Percentiles rank a stretch among this genome's conserved stretches.
Evolutionary conservation across 2,329 filamentous ascomycete genomes (phyloP).

Genomic region (Diplodia seriata): DNA sequence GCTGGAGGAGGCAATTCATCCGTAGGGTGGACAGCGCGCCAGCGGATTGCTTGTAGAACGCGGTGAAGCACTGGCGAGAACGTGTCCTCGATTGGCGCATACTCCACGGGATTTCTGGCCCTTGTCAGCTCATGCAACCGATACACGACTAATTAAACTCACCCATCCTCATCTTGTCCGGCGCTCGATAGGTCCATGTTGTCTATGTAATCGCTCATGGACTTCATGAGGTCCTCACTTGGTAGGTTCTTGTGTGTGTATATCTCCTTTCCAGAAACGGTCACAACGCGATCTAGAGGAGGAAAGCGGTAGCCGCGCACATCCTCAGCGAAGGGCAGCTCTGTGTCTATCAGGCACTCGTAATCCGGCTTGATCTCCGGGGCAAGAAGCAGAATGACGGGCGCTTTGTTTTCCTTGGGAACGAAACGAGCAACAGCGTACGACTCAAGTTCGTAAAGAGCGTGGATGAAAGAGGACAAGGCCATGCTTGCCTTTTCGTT

Average conservation of each 20-base stretch:
- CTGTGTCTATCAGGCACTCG: conserved; percentile 87
- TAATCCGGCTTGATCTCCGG: conserved; percentile 79
- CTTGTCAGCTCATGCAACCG: conserved; percentile 28
- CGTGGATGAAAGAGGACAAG: conserved; percentile 87
- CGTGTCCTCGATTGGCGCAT: conserved; percentile 74
- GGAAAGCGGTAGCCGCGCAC: conserved; percentile 90
- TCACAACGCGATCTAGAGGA: conserved; percentile 84
- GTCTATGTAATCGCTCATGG: conserved; percentile 93
- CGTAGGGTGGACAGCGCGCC: conserved; percentile 77
- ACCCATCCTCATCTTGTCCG: conserved; percentile 72
- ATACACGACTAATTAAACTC: conserved; percentile 41
- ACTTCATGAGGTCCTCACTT: conserved; percentile 71
- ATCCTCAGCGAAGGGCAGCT: conserved; percentile 92
- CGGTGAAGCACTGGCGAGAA: conserved; percentile 89
- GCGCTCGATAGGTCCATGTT: conserved; percentile 83
- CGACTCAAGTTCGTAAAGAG: conserved; percentile 81
- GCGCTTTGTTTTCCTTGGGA: conserved; percentile 80
- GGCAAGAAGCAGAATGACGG: conserved; percentile 76
- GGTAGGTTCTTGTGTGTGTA: conserved; percentile 86
- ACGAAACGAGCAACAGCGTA: conserved; percentile 89
- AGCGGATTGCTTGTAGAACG: conserved; percentile 83
- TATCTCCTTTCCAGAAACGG: conserved; percentile 80
- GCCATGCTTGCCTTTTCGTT: conserved; percentile 86
- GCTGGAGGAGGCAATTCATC: conserved; percentile 67
- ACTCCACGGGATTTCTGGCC: conserved; percentile 65